A percentile compares a stretch with the other conserved stretches of the same genome.
phyloP scores from a whole-genome alignment of 148 eudicot genomes.

The Diospyros lotus region DNA sequence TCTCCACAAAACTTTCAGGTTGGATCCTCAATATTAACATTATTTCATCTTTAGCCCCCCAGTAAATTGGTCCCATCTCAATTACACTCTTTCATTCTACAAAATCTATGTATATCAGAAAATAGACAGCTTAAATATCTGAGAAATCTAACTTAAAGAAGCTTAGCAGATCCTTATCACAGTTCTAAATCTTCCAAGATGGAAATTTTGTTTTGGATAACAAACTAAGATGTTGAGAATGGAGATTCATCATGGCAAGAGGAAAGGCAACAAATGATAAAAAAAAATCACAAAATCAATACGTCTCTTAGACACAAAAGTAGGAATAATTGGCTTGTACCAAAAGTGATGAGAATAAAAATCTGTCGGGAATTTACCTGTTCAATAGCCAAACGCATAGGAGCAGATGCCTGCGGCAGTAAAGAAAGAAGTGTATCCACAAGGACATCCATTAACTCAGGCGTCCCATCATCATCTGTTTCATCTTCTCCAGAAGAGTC shows the following conservation, averaged over 20 bases:
- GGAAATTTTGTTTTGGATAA: background rate
- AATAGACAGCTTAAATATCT: background rate
- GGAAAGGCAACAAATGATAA: background rate
- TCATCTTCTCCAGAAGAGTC: constrained; percentile 78
- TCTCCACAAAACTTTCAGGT: background rate
- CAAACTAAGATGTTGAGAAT: background rate
- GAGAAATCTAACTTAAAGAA: background rate
- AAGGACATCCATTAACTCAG: constrained; percentile 78
- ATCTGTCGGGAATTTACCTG: constrained; percentile 45
- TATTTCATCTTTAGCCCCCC: no score
- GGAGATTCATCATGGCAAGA: background rate
- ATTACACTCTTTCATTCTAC: background rate
- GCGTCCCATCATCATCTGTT: constrained; percentile 55
- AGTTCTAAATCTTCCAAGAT: background rate
- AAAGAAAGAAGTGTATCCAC: constrained; percentile 92
- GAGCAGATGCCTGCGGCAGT: constrained; percentile 89
- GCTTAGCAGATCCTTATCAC: background rate
- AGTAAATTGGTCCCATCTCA: no score
- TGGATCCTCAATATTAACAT: background rate
- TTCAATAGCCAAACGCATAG: constrained; percentile 82
- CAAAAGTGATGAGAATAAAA: background rate
- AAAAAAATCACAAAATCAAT: background rate
- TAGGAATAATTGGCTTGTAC: background rate
- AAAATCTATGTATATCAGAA: background rate
- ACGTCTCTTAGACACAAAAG: background rate